A percentile compares a stretch with the other conserved stretches of the same genome.
phyloP scores from a whole-genome alignment of 768 basidiomycete species.

The Cyclocybe aegerita region DNA sequence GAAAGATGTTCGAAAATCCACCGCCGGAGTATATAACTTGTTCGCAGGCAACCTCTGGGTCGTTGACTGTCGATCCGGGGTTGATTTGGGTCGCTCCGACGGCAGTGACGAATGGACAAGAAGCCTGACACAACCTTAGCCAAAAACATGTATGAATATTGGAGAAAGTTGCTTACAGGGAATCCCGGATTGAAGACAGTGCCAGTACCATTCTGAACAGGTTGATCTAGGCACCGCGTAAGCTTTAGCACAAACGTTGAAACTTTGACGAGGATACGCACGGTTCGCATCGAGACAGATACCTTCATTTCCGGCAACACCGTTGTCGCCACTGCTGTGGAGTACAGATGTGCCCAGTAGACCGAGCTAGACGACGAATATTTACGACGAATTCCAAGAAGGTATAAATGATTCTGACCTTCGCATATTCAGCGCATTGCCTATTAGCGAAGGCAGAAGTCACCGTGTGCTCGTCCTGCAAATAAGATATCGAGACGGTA shows the following conservation, averaged over 20 bases:
- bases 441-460: slow-evolving; percentile 37
- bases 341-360: slow-evolving; percentile 58
- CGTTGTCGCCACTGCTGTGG: slow-evolving; percentile 60
- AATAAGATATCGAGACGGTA: slow-evolving; percentile 43
- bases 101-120: slow-evolving; percentile 53
- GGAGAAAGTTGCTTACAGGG: slow-evolving; percentile 14
- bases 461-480: slow-evolving; percentile 41
- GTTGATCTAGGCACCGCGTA: slow-evolving; percentile 15
- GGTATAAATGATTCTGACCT: slow-evolving; percentile 14
- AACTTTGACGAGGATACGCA: slow-evolving; percentile 2
- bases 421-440: slow-evolving; percentile 50
- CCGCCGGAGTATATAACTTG: slow-evolving; percentile 48
- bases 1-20: slow-evolving; percentile 48
- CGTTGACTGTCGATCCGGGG: slow-evolving; percentile 39
- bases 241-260: no score
- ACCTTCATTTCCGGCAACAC: slow-evolving; percentile 41
- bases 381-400: background rate
- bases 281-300: slow-evolving; percentile 46
- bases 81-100: slow-evolving; percentile 54
- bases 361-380: slow-evolving; percentile 39
- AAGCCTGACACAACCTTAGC: slow-evolving; percentile 21
- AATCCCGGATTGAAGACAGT: slow-evolving; percentile 25
- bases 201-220: slow-evolving; percentile 17
- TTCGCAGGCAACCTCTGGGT: slow-evolving; percentile 46
- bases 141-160: background rate